Percentiles rank a stretch among this genome's conserved stretches.
Evolutionary conservation across 192 early-diverging fungal species (phyloP).

Genomic region (Gryganskiella cystojenkinii): DNA sequence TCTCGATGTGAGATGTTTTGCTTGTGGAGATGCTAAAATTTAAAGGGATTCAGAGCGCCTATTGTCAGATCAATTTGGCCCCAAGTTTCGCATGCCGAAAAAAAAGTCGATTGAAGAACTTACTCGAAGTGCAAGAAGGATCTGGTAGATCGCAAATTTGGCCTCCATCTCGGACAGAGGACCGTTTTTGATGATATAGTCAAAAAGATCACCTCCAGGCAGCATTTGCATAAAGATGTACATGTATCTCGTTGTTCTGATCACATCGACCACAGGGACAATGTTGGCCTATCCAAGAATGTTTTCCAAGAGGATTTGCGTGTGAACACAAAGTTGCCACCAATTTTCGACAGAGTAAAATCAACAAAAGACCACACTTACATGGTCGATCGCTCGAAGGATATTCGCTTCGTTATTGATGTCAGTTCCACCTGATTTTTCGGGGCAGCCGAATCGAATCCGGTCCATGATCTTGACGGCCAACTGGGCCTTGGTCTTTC

Average conservation of each 20-base stretch:
- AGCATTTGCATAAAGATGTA: slow-evolving; percentile 85
- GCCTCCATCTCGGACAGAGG: slow-evolving; percentile 82
- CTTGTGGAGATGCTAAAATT: slow-evolving; percentile 76
- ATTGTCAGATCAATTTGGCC: neutral
- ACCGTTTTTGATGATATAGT: slow-evolving; percentile 76
- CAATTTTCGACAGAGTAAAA: neutral
- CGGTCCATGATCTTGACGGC: slow-evolving; percentile 93
- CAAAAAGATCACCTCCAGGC: slow-evolving; percentile 90
- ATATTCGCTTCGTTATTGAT: slow-evolving; percentile 80
- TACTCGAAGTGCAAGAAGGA: slow-evolving; percentile 74
- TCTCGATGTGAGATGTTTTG: slow-evolving; percentile 85
- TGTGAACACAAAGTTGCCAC: neutral
- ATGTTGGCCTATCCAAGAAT: slow-evolving; percentile 63
- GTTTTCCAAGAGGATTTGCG: neutral
- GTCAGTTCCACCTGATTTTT: slow-evolving; percentile 81
- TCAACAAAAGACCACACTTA: slow-evolving; percentile 3
- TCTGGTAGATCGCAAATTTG: slow-evolving; percentile 77
- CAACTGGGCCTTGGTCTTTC: slow-evolving; percentile 70
- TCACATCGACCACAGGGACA: slow-evolving; percentile 72
- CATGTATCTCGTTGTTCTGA: slow-evolving; percentile 63
- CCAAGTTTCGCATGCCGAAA: too few species aligned
- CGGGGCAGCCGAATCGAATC: slow-evolving; percentile 68
- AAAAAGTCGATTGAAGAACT: neutral
- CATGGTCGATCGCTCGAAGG: slow-evolving; percentile 74
- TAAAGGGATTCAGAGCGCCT: neutral